phyloP scores from a whole-genome alignment of 495 filamentous ascomycete species.

The Lophiostoma macrostomum region DNA sequence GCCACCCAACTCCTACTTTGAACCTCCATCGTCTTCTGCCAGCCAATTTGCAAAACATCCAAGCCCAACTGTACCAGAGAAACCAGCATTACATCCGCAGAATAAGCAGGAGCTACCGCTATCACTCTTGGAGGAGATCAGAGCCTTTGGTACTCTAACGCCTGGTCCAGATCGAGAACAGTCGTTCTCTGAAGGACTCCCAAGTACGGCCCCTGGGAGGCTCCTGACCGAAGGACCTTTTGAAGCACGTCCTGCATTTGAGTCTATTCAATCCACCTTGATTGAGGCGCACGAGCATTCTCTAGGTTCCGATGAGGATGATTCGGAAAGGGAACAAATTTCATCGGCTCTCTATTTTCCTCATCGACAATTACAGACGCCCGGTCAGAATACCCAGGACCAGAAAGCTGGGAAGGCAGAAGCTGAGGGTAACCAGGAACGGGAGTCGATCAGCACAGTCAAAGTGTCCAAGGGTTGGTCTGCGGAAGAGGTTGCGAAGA shows the following conservation, averaged over 20 bases:
- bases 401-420: conserved; percentile 18
- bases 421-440: conserved; percentile 13
- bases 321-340: conserved; percentile 89
- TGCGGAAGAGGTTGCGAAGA: conserved; percentile 14
- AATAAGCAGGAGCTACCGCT: conserved; percentile 43
- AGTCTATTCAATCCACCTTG: conserved; percentile 20
- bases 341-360: conserved; percentile 92
- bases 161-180: conserved; percentile 51
- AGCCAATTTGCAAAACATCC: too few relatives aligned
- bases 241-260: background rate
- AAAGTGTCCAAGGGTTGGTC: conserved; percentile 40
- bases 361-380: conserved; percentile 57
- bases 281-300: conserved; percentile 41
- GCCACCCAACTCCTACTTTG: conserved; percentile 18
- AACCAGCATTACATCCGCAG: too few relatives aligned
- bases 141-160: conserved; percentile 56
- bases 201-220: conserved; percentile 44
- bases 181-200: conserved; percentile 57
- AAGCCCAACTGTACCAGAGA: too few relatives aligned
- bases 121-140: conserved; percentile 60
- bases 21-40: background rate
- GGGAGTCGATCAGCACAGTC: conserved; percentile 27
- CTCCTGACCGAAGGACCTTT: background rate
- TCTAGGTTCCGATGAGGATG: conserved; percentile 60
- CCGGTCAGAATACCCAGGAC: conserved; percentile 6